phyloP scores from a whole-genome alignment of 192 early-diverging fungal genomes.

The Backusella macrospora region DNA sequence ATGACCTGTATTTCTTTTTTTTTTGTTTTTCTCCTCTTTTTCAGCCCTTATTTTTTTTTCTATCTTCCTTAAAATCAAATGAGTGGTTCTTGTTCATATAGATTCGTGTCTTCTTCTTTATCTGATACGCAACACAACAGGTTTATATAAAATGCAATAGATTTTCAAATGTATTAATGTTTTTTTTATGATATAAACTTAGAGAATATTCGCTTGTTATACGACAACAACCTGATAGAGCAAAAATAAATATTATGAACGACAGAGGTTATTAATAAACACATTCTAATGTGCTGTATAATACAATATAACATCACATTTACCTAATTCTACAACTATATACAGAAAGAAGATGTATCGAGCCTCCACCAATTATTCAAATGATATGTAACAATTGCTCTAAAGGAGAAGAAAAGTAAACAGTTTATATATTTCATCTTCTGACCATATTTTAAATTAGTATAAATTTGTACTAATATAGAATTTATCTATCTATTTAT shows the following conservation, averaged over 20 bases:
- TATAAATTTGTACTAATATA: no score
- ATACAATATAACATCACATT: neutral
- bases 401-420: neutral
- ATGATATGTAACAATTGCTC: slow-evolving; percentile 14
- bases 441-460: no score
- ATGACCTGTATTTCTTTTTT: neutral
- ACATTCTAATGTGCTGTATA: neutral
- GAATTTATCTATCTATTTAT: no score
- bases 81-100: neutral
- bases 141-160: neutral
- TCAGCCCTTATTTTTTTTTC: neutral
- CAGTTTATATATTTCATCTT: neutral
- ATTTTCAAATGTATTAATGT: neutral
- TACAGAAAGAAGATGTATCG: slow-evolving; percentile 2
- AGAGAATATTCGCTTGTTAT: slow-evolving; percentile 5
- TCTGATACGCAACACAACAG: neutral
- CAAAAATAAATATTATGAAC: slow-evolving; percentile 3
- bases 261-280: neutral
- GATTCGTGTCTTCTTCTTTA: neutral
- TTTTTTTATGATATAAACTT: neutral
- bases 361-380: neutral
- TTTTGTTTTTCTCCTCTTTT: neutral
- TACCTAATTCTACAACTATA: neutral
- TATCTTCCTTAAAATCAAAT: neutral
- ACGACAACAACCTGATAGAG: slow-evolving; percentile 1